These are phyloP conservation scores for Saraca asoca DNA, from an alignment of 331 rosid species.

Conservation along the genomic window DNA sequence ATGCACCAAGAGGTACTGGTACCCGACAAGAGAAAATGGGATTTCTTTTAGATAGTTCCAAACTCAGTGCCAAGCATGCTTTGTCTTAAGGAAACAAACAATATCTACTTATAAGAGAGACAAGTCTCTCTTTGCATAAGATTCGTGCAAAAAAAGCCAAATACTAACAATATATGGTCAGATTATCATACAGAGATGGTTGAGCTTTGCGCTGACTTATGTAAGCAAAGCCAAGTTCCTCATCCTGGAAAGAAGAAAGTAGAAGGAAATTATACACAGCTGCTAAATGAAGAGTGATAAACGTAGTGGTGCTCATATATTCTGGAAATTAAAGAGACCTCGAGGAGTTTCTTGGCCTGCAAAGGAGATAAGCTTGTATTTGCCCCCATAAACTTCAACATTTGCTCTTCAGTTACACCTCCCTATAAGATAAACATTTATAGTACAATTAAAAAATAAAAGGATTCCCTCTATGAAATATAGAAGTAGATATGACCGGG, in stretches of 20 bases:
- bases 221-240: constrained; percentile 85
- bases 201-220: constrained; percentile 85
- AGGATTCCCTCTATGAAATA: constrained; percentile 5
- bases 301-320: constrained; percentile 13
- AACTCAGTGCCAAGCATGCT: neutral
- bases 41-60: neutral
- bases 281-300: constrained; percentile 22
- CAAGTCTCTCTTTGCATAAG: neutral
- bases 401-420: constrained; percentile 94
- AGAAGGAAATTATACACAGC: constrained; percentile 19
- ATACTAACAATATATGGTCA: constrained; percentile 37
- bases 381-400: constrained; percentile 95
- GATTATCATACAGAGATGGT: constrained; percentile 84
- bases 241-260: constrained; percentile 62
- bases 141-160: constrained; percentile 20
- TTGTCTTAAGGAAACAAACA: neutral
- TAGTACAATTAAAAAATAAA: constrained; percentile 16
- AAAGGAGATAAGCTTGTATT: constrained; percentile 62
- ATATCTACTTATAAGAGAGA: neutral
- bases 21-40: neutral
- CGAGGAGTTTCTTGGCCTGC: constrained; percentile 77
- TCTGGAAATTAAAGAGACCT: constrained; percentile 53
- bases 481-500: constrained; percentile 28
- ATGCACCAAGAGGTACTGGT: no score
- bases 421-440: constrained; percentile 54